Conservation (phyloP, 2,329 filamentous ascomycete species). For the Elsinoe ampelina region DNA sequence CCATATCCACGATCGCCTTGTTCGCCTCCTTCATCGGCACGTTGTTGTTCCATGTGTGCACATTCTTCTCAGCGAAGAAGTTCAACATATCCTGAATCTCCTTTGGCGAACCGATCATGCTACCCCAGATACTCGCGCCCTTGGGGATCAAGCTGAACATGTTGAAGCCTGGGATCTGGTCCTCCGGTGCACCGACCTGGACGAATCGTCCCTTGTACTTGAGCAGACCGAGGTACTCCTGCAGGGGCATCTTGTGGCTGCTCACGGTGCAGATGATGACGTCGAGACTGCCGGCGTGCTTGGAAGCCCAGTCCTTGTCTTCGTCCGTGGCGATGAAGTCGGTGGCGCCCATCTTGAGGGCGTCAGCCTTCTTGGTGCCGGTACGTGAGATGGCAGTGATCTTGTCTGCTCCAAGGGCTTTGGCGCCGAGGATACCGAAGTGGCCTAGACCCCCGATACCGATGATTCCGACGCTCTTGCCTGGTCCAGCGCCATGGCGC, state of each 20-base stretch:
- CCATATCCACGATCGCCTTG: slow-evolving; percentile 47
- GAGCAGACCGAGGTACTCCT: slow-evolving; percentile 51
- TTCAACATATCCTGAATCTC: slow-evolving; percentile 54
- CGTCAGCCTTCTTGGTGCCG: slow-evolving; percentile 48
- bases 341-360: slow-evolving; percentile 51
- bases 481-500: slow-evolving; percentile 56
- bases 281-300: slow-evolving; percentile 43
- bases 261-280: slow-evolving; percentile 51
- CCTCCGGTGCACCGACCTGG: slow-evolving; percentile 57
- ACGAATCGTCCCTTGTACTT: slow-evolving; percentile 50
- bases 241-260: slow-evolving; percentile 51
- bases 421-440: slow-evolving; percentile 59
- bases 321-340: slow-evolving; percentile 47
- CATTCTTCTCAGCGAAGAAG: slow-evolving; percentile 48
- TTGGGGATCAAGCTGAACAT: slow-evolving; percentile 50
- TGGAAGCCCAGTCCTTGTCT: slow-evolving; percentile 48
- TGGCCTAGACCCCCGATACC: slow-evolving; percentile 63
- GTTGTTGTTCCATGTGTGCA: slow-evolving; percentile 55
- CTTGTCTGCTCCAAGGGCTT: slow-evolving; percentile 57
- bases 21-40: slow-evolving; percentile 50
- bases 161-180: slow-evolving; percentile 42
- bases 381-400: slow-evolving; percentile 55
- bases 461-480: slow-evolving; percentile 61
- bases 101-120: slow-evolving; percentile 41
- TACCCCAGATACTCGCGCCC: slow-evolving; percentile 36